Evolutionary conservation across 805 yeast genomes (phyloP).

Genomic region (Diddensiella transvaalensis): DNA sequence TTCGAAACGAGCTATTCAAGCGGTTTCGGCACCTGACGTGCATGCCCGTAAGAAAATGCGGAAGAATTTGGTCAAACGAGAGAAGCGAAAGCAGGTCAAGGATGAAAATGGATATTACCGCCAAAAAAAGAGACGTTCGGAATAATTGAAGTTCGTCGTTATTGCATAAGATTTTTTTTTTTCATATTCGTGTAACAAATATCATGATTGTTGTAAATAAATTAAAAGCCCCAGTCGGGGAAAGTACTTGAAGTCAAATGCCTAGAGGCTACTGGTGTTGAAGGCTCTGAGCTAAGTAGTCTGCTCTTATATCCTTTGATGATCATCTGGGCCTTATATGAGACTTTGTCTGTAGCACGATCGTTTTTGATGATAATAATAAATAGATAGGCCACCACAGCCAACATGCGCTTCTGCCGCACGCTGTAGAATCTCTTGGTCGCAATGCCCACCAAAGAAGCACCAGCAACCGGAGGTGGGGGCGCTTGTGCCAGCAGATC

Average conservation of each 20-base stretch:
- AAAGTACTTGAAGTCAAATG: slow-evolving; percentile 2
- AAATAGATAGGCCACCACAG: slow-evolving; percentile 10
- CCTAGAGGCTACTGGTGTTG: not conserved
- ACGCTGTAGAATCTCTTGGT: not conserved
- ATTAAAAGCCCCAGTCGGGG: slow-evolving; percentile 16
- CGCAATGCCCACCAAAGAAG: not conserved
- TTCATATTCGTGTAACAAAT: too few species aligned
- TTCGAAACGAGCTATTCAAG: slow-evolving; percentile 69
- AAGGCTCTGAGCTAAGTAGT: not conserved
- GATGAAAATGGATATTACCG: slow-evolving; percentile 76
- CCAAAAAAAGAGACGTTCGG: slow-evolving; percentile 38
- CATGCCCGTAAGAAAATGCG: slow-evolving; percentile 75
- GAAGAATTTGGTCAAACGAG: slow-evolving; percentile 72
- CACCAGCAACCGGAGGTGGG: not conserved
- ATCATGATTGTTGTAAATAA: not conserved
- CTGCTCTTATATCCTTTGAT: not conserved
- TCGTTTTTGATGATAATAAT: slow-evolving; percentile 5
- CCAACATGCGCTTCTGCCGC: slow-evolving; percentile 5
- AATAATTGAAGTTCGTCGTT: not conserved
- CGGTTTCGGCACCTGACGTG: slow-evolving; percentile 72
- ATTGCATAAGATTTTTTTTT: not conserved
- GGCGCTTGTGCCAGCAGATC: slow-evolving; percentile 6
- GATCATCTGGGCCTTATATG: not conserved
- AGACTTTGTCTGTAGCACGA: not conserved
- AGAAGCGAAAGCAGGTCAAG: slow-evolving; percentile 68